These are phyloP conservation scores for Acanthamoeba lenticulata DNA, from an alignment of 208 protist genomes.

Conservation along the genomic window DNA sequence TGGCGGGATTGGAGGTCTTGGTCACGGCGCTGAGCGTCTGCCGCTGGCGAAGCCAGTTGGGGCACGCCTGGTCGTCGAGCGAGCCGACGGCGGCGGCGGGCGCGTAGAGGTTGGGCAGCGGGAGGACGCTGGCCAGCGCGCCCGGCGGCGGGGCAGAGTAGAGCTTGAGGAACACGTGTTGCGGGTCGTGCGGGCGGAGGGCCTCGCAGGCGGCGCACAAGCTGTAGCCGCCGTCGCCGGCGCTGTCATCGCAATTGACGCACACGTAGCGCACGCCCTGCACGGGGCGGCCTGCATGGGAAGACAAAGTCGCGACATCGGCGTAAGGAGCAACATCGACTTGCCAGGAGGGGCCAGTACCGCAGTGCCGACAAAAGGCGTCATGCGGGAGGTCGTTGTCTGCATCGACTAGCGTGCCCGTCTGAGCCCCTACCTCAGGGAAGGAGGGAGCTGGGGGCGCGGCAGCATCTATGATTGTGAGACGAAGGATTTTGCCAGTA, in stretches of 20 bases:
- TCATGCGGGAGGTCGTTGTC: neutral
- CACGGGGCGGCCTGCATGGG: neutral
- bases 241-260: conserved; percentile 3
- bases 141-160: neutral
- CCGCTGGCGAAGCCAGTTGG: neutral
- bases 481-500: neutral
- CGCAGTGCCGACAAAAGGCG: neutral
- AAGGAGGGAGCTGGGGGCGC: neutral
- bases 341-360: neutral
- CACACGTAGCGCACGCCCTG: neutral
- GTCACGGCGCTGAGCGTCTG: neutral
- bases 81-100: neutral
- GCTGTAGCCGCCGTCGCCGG: neutral
- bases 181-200: neutral
- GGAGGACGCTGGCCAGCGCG: neutral
- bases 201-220: neutral
- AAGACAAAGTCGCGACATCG: neutral
- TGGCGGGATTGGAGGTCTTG: neutral
- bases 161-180: conserved; percentile 31
- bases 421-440: neutral
- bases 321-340: neutral
- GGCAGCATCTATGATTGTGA: neutral
- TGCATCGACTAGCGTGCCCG: neutral
- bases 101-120: neutral
- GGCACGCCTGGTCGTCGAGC: neutral